phyloP scores from a whole-genome alignment of 148 eudicot species.

The Nyssa sinensis region DNA sequence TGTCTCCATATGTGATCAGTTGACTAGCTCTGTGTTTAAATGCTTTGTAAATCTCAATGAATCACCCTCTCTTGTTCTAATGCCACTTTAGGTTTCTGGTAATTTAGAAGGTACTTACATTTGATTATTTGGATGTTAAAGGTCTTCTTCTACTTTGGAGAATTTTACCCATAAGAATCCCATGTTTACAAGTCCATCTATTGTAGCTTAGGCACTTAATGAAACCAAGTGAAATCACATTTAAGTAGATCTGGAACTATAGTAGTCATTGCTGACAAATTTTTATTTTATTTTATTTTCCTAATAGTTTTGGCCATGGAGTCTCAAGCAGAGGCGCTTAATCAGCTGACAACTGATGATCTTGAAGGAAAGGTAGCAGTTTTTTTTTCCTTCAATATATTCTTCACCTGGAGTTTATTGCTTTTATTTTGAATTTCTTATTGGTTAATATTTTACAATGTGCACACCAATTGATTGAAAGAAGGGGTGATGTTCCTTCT shows the following conservation, averaged over 20 bases:
- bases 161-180: not conserved
- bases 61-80: not conserved
- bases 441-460: not conserved
- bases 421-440: not conserved
- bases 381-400: not conserved
- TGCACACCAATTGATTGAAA: not conserved
- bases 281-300: constrained; percentile 11
- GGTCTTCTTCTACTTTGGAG: too few relatives aligned
- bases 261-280: not conserved
- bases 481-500: not conserved
- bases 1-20: not conserved
- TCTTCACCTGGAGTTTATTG: not conserved
- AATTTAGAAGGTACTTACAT: not conserved
- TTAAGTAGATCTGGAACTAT: not conserved
- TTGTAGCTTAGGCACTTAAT: not conserved
- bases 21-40: not conserved
- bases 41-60: not conserved
- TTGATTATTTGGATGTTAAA: too few relatives aligned
- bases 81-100: not conserved
- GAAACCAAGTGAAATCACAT: not conserved
- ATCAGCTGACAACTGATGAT: constrained; percentile 74
- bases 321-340: constrained; percentile 87
- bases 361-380: constrained; percentile 89
- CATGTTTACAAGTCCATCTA: not conserved
- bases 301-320: constrained; percentile 86